A percentile compares a stretch with the other conserved stretches of the same genome.
phyloP scores from a whole-genome alignment of 768 basidiomycete genomes.

The Polyporus arcularius region DNA sequence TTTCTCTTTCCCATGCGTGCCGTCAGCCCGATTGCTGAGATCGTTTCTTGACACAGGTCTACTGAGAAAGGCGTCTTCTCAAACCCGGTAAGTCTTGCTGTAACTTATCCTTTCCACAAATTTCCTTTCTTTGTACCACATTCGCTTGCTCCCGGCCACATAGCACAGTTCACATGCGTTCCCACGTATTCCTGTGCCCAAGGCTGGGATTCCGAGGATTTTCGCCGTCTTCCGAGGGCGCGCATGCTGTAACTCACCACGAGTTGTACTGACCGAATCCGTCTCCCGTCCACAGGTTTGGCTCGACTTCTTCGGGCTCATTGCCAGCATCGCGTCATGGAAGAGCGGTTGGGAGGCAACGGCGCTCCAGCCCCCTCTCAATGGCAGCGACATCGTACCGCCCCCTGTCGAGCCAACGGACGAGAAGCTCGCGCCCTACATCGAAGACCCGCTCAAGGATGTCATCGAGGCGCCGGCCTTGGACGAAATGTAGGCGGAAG shows the following conservation, averaged over 20 bases:
- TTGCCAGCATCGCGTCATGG: constrained; percentile 62
- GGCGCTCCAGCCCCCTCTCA: constrained; percentile 40
- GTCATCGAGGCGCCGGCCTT: constrained; percentile 12
- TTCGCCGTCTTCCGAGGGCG: neutral
- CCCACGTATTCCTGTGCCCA: neutral
- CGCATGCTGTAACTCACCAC: constrained; percentile 31
- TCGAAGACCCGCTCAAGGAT: constrained; percentile 15
- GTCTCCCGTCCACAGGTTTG: constrained; percentile 32
- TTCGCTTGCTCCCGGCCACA: no score
- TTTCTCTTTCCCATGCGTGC: neutral
- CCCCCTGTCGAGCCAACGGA: constrained; percentile 12
- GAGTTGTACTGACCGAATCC: constrained; percentile 24
- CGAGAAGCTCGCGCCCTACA: constrained; percentile 11
- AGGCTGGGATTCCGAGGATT: no score
- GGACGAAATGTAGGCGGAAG: constrained; percentile 7
- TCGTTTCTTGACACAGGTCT: constrained; percentile 50
- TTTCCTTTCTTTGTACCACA: no score
- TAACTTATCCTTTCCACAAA: constrained; percentile 10
- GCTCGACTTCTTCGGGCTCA: constrained; percentile 42
- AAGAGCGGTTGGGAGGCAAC: constrained; percentile 74
- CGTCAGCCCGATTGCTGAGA: neutral
- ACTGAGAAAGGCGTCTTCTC: constrained; percentile 64
- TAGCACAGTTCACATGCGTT: neutral
- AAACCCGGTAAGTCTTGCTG: constrained; percentile 52
- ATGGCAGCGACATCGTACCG: neutral